Evolutionary conservation across 2,329 filamentous ascomycete genomes (phyloP).

Genomic region (Trichophyton benhamiae): DNA sequence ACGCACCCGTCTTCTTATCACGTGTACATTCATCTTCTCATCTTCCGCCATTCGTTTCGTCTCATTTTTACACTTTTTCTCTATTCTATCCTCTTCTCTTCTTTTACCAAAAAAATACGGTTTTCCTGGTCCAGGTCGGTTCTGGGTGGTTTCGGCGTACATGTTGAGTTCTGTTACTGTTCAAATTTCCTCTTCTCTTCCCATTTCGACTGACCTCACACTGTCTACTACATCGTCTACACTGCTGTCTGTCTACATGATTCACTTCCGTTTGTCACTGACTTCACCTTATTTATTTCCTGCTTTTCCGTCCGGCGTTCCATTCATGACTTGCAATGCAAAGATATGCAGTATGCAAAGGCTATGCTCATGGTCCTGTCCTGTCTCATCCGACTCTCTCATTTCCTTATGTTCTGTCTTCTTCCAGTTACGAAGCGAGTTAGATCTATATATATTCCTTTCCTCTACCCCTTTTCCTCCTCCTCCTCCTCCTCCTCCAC

Average conservation of each 20-base stretch:
- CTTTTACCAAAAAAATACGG: not conserved
- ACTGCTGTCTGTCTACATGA: no score
- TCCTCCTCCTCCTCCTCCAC: not conserved
- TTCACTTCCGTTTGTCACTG: not conserved
- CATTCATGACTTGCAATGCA: not conserved
- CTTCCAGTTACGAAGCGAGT: not conserved
- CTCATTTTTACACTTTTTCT: not conserved
- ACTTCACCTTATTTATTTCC: not conserved
- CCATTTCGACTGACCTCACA: not conserved
- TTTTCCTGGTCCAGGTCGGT: not conserved
- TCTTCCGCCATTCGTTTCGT: no score
- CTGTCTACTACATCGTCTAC: no score
- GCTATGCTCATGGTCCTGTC: not conserved
- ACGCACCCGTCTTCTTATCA: not conserved
- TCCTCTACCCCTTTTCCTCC: not conserved
- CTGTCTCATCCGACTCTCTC: not conserved
- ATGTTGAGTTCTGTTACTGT: not conserved
- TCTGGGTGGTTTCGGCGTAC: not conserved
- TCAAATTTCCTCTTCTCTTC: constrained; percentile 2
- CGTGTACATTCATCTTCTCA: not conserved
- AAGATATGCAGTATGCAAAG: not conserved
- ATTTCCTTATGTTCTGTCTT: not conserved
- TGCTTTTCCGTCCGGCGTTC: not conserved
- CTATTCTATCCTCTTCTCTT: not conserved
- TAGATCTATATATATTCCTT: not conserved